Percentiles rank a stretch among this genome's conserved stretches.
These are phyloP conservation scores for Talaromyces sp. DNA, from an alignment of 2,329 filamentous ascomycete species.

Conservation along the genomic window DNA sequence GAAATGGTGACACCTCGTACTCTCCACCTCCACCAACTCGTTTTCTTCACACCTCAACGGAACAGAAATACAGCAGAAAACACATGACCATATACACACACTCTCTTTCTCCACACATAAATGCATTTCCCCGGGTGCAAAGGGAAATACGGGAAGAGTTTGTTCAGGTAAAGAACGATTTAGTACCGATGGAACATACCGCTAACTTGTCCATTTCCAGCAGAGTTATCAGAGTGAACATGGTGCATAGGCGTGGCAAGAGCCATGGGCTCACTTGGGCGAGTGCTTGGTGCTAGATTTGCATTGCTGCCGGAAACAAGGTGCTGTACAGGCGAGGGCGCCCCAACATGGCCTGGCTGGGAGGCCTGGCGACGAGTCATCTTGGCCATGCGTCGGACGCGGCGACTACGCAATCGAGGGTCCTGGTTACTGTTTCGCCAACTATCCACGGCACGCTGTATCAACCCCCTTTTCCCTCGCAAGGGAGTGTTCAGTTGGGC, in stretches of 20 bases:
- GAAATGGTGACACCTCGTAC: constrained; percentile 13
- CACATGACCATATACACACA: constrained; percentile 2
- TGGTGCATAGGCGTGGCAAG: constrained; percentile 65
- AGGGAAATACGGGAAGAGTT: not conserved
- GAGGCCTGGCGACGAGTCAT: constrained; percentile 73
- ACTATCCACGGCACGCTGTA: constrained; percentile 95
- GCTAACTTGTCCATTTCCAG: constrained; percentile 67
- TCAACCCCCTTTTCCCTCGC: constrained; percentile 88
- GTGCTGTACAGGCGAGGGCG: constrained; percentile 38
- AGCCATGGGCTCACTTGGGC: constrained; percentile 54
- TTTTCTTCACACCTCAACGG: not conserved
- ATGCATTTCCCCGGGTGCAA: not conserved
- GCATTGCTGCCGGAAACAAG: constrained; percentile 5
- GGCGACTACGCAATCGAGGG: constrained; percentile 78
- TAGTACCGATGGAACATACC: constrained; percentile 89
- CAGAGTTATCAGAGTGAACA: constrained; percentile 62
- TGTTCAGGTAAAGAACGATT: constrained; percentile 30
- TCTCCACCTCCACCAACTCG: constrained; percentile 17
- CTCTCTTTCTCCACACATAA: not conserved
- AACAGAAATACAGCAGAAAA: not conserved
- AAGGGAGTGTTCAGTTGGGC: constrained; percentile 88
- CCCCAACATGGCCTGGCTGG: constrained; percentile 61
- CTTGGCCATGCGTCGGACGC: constrained; percentile 94
- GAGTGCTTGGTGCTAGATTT: constrained; percentile 6
- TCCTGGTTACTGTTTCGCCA: constrained; percentile 99